These are phyloP conservation scores for Clathrospora elynae DNA, from an alignment of 2,329 filamentous ascomycete genomes.

Conservation along the genomic window DNA sequence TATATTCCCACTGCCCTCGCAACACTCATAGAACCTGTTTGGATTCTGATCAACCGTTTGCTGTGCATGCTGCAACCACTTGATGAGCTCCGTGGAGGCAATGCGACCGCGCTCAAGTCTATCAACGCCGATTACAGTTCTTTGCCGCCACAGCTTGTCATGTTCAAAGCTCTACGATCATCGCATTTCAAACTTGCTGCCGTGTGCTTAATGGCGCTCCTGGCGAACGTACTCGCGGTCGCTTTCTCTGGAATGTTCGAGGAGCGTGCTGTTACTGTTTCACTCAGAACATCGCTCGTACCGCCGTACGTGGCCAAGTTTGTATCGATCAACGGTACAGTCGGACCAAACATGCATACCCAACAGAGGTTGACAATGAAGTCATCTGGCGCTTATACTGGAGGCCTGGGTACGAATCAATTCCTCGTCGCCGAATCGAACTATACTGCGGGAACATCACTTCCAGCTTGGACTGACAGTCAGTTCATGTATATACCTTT, in stretches of 20 bases:
- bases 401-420: constrained; percentile 42
- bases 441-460: constrained; percentile 47
- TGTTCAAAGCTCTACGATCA: constrained; percentile 54
- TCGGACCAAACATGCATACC: constrained; percentile 20
- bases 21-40: constrained; percentile 62
- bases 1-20: constrained; percentile 62
- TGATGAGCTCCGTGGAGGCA: constrained; percentile 54
- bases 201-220: constrained; percentile 56
- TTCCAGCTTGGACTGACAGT: constrained; percentile 58
- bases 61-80: constrained; percentile 62
- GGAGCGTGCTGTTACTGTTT: constrained; percentile 34
- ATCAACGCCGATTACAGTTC: constrained; percentile 59
- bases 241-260: constrained; percentile 59
- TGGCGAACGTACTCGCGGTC: constrained; percentile 61
- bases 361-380: fast-evolving
- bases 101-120: constrained; percentile 37
- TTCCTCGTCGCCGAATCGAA: constrained; percentile 56
- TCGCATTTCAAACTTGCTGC: constrained; percentile 55
- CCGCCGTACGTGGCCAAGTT: constrained; percentile 26
- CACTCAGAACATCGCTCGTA: constrained; percentile 7
- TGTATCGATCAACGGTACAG: constrained; percentile 33
- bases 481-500: constrained; percentile 58
- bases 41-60: constrained; percentile 60
- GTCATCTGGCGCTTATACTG: constrained; percentile 33
- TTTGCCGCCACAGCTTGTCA: constrained; percentile 59